Conservation (phyloP, 345 rosid species). For the Rhizophora apiculata region DNA sequence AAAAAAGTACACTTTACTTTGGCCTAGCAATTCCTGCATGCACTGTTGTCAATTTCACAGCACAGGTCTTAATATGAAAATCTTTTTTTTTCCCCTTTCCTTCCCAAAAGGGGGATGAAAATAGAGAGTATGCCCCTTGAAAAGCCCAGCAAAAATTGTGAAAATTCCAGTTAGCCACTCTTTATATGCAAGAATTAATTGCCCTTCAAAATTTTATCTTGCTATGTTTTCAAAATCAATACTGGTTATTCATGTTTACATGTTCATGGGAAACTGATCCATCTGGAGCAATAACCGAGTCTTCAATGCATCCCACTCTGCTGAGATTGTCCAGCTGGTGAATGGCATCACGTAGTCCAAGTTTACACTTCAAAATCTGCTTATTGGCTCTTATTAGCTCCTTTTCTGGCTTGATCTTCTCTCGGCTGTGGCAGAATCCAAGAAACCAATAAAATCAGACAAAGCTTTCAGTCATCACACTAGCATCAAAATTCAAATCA, state of each 20-base stretch:
- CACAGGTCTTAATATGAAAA: background rate
- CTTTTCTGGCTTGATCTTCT: slow-evolving; percentile 88
- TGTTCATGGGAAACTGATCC: slow-evolving; percentile 95
- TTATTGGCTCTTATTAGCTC: slow-evolving; percentile 82
- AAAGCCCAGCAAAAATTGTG: background rate
- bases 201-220: background rate
- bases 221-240: background rate
- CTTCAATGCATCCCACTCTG: slow-evolving; percentile 79
- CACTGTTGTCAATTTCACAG: background rate
- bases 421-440: slow-evolving; percentile 56
- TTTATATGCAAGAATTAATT: background rate
- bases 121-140: background rate
- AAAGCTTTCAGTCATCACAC: background rate
- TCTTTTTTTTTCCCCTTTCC: background rate
- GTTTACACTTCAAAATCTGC: slow-evolving; percentile 86
- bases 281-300: slow-evolving; percentile 81
- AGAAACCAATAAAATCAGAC: slow-evolving; percentile 1
- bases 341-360: slow-evolving; percentile 85
- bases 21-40: background rate
- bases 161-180: background rate
- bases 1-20: background rate
- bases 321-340: slow-evolving; percentile 77
- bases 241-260: slow-evolving; percentile 39
- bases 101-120: background rate
- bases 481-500: no score